phyloP scores from a whole-genome alignment of 805 yeast genomes.

The Wickerhamomyces ciferrii region DNA sequence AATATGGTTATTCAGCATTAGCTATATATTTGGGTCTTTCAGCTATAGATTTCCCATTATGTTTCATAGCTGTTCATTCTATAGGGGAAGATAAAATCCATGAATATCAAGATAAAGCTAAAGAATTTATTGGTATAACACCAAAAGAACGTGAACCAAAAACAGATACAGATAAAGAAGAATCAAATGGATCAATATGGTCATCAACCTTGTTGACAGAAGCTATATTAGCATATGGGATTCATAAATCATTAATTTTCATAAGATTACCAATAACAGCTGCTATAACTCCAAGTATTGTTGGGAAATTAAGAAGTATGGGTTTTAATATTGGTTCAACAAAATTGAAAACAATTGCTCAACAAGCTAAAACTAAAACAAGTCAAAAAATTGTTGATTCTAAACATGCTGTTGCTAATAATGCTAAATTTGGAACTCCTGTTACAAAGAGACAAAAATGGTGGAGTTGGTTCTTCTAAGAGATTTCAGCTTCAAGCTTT shows the following conservation, averaged over 20 bases:
- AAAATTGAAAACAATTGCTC: conserved; percentile 36
- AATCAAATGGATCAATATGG: conserved; percentile 11
- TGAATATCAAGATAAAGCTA: conserved; percentile 55
- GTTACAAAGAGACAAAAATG: conserved; percentile 49
- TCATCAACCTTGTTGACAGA: conserved; percentile 64
- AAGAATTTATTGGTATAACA: conserved; percentile 35
- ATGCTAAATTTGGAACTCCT: conserved; percentile 46
- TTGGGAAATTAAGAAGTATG: conserved; percentile 57
- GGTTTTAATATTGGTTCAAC: conserved; percentile 73
- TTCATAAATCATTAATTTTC: conserved; percentile 83
- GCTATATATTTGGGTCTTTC: conserved; percentile 79
- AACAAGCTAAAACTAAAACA: conserved; percentile 25
- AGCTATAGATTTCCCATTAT: conserved; percentile 74
- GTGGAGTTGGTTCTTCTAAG: conserved; percentile 53
- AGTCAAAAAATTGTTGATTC: conserved; percentile 20
- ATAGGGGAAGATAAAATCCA: conserved; percentile 80
- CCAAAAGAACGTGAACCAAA: conserved; percentile 25
- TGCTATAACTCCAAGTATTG: conserved; percentile 82
- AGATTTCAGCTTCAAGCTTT: too few relatives aligned
- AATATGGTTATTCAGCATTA: conserved; percentile 88
- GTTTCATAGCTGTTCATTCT: conserved; percentile 78
- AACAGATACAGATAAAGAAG: conserved; percentile 16
- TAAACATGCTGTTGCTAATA: conserved; percentile 34
- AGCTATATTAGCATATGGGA: conserved; percentile 84
- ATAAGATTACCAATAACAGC: conserved; percentile 88